Conservation (phyloP, 169 alveolate genomes). For the Eimeria acervulina region DNA sequence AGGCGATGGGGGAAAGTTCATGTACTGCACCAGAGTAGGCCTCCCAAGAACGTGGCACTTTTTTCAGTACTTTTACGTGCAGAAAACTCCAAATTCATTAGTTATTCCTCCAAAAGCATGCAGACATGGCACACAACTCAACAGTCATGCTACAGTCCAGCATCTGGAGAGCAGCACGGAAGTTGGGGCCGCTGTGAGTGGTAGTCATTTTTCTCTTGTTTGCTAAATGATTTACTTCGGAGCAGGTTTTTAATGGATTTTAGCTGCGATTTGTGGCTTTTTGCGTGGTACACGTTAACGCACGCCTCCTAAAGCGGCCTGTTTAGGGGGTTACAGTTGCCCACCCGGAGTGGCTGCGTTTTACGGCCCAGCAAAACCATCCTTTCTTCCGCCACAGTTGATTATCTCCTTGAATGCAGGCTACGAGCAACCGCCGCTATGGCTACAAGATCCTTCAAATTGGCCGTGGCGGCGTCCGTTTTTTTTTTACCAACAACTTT, state of each 20-base stretch:
- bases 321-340: background rate
- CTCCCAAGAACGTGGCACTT: too few species aligned
- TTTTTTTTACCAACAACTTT: background rate
- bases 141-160: background rate
- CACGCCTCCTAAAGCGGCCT: slow-evolving; percentile 7
- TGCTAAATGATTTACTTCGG: background rate
- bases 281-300: background rate
- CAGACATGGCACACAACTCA: background rate
- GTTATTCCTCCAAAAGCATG: background rate
- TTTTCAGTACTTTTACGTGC: too few species aligned
- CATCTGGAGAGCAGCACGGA: slow-evolving; percentile 16
- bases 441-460: background rate
- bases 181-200: background rate
- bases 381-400: background rate
- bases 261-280: background rate
- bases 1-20: too few species aligned
- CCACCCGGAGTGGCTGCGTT: background rate
- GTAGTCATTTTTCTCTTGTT: background rate
- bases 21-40: background rate
- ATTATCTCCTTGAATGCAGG: slow-evolving; percentile 6
- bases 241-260: background rate
- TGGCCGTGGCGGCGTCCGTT: background rate
- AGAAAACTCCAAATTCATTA: background rate
- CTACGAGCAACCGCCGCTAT: slow-evolving; percentile 1
- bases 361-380: background rate